Evolutionary conservation across 2,329 filamentous ascomycete species (phyloP), one percentile per base, ranked within the genome.

Genomic region (Zelopaecilomyces penicillatus): DNA sequence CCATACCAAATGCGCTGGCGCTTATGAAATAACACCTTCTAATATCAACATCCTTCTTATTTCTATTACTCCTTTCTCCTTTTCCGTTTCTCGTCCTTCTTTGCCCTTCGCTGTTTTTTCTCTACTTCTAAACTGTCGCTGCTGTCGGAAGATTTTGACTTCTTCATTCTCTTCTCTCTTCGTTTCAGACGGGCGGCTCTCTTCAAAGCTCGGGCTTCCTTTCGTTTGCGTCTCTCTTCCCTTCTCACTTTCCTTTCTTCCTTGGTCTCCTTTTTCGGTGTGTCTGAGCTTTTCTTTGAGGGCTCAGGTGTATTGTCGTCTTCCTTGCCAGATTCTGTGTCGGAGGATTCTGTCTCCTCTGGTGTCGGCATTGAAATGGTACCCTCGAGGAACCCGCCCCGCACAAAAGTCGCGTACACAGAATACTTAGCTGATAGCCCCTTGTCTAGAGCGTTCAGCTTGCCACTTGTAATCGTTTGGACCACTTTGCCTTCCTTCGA

Each of bases 331-430:
- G 48, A 46, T 5, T 41, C 56, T 6, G 55, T 52, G 10, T 55
- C 57, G 1, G 57, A 57, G 6, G 54, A 48, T 30, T 55, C 55
- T 55, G 57, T 53, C 44, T 52, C 49, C 48, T 54, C 40, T 7
- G 57, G 42, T 9, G 54, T 53, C 19, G 19, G 19, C 19, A 19
- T 19, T 10, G 57, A 56, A 31, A 87, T 64, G 3, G 88, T 94
- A 3, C 90, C 89, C 35, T 78, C 71, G 45, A 97, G 71, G 26
- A 80, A 70, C 44, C 89, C 85, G 6, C 93, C 93, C 51, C 78
- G 80, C 27, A 97, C 87, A 60, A 98, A 97, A 41, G 81, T 83
- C 6, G 82, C 78, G 61, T 95, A 95, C 6, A 97, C 69, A 0
- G 78, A 82, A 64, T 81, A 80, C 53, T 75, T 78, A 19, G 65